Conservation (phyloP, 2,329 filamentous ascomycete species). For the Plenodomus tracheiphilus region DNA sequence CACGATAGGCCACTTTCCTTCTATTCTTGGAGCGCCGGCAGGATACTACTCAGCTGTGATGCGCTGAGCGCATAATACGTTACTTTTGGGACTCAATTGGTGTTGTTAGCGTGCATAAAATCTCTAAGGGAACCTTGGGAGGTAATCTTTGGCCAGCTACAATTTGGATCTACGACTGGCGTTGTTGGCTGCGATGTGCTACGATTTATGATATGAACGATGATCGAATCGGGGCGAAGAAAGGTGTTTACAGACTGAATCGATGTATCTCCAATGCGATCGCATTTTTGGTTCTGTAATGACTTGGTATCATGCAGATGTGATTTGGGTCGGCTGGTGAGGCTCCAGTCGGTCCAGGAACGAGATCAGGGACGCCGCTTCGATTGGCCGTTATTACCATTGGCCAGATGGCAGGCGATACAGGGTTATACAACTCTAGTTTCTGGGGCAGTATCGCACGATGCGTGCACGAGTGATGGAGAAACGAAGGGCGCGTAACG, state of each 20-base stretch:
- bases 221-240: background rate
- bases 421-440: background rate
- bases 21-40: background rate
- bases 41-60: background rate
- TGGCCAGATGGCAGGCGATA: background rate
- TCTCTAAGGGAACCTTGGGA: background rate
- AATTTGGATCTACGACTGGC: background rate
- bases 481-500: background rate
- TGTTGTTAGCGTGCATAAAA: slow-evolving; percentile 3
- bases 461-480: background rate
- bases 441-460: background rate
- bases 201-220: background rate
- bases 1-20: background rate
- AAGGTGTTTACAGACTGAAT: background rate
- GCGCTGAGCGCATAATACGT: slow-evolving; percentile 2
- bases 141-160: background rate
- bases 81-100: background rate
- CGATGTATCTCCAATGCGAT: background rate
- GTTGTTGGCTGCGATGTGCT: background rate
- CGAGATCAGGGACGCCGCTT: background rate
- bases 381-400: background rate
- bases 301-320: background rate
- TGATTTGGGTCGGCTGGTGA: background rate
- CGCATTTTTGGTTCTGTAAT: background rate
- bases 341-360: background rate